Conservation (phyloP, 2,329 filamentous ascomycete species). For the Ceratocystis alfenasii region DNA sequence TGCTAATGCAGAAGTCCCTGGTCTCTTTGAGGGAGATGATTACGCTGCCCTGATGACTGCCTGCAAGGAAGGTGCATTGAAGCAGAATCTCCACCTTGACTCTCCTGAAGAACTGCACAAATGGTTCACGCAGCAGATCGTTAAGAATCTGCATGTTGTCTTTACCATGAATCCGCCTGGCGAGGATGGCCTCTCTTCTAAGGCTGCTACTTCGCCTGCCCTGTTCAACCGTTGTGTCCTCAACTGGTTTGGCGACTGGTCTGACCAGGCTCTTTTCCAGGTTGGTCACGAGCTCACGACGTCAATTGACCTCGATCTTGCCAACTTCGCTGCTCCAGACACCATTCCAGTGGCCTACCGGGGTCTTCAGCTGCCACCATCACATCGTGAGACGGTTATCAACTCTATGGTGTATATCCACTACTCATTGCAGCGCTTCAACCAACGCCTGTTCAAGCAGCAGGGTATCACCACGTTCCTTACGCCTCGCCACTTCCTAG, state of each 20-base stretch:
- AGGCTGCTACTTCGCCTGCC: constrained; percentile 92
- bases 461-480: constrained; percentile 88
- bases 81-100: constrained; percentile 86
- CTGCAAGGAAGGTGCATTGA: constrained; percentile 95
- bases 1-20: constrained; percentile 97
- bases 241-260: constrained; percentile 99
- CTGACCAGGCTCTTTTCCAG: constrained; percentile 95
- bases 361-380: constrained; percentile 69
- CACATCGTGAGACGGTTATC: constrained; percentile 81
- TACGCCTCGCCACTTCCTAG: constrained; percentile 91
- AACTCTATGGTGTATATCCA: constrained; percentile 99
- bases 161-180: constrained; percentile 97
- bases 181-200: constrained; percentile 84
- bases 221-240: constrained; percentile 99
- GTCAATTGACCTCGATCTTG: constrained; percentile 85
- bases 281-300: constrained; percentile 92
- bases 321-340: constrained; percentile 75
- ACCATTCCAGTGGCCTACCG: constrained; percentile 88
- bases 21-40: constrained; percentile 97
- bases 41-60: constrained; percentile 98
- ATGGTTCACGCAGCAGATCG: constrained; percentile 99
- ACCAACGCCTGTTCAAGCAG: constrained; percentile 75
- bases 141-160: constrained; percentile 97
- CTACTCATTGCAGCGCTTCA: constrained; percentile 85
- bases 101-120: constrained; percentile 99